Evolutionary conservation across 2,329 filamentous ascomycete genomes (phyloP), one percentile per base, ranked within the genome.

Genomic region (Ramichloridium luteum): DNA sequence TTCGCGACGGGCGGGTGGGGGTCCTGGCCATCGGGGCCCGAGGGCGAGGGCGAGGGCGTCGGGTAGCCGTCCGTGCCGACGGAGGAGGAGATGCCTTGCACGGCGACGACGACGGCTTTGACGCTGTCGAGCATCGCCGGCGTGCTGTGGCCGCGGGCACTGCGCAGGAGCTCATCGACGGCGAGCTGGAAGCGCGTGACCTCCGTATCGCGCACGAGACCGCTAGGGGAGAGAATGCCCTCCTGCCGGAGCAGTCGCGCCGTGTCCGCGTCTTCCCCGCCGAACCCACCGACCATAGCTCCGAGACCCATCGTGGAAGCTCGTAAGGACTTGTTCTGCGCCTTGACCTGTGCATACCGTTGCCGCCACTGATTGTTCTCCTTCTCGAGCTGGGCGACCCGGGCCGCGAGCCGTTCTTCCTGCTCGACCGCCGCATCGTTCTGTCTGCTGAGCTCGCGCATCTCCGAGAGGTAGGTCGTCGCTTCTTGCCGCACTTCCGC

Each of bases 141-240:
- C 1, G 84, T 74, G 31, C 80, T 72, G n/a, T 80, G 73, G 18
- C 68, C 68, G 30, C 86, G 76, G 12, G 85, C 84, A 25, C 69
- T 72, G 41, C 78, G 78, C 20, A 98, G 67, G 23, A 96, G 68
- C 48, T 96, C 88, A 51, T 98, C 88, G 39, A 98, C 81, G 13
- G 85, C 74, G 38, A 96, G 78, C 56, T 98, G 90, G 62, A 93
- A 96, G 50, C 83, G 86, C 30, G 88, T 94, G 43, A 98, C 75
- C 53, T 94, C 81, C 9, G 94, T 72, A 56, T 94, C 90, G 58
- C 82, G 86, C 46, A 98, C 75, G 13, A 90, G 56, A 4, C 90
- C 90, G 37, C 76, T 71, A 9, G 77, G 71, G 22, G 79, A 49
- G 22, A 56, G 39, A 13, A 55, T 34, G 15, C 68, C 73, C 49